Base-by-base conservation (phyloP, 768 basidiomycete species). In the Leccinum rimulosum region DNA sequence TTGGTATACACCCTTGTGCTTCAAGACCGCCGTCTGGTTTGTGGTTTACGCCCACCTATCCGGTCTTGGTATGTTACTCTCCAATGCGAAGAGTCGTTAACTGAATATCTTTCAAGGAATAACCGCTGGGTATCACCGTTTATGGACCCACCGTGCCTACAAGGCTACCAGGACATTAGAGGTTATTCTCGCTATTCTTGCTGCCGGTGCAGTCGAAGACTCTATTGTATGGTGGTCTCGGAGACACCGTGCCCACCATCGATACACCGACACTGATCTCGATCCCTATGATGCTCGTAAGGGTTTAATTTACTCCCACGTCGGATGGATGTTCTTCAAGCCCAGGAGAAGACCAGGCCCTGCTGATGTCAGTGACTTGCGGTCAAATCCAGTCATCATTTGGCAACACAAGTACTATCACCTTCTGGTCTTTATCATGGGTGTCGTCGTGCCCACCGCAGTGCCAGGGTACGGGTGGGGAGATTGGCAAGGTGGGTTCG, bases 161-260 rank as follows among this genome's bases (percentile, higher is more conserved):
- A 96, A 95, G 69, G 95, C 95, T 40, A 85, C 88, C 4, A 81
- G 82, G 59, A 87, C 90, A 28, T 79, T 96, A 10, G 87, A 96
- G 73, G 95, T 92, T 72, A 75, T 84, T 69, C 84, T 96, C 50
- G 91, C 93, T 33, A 68, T 89, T 45, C 85, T 87, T 11, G 95
- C 94, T 57, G 86, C 92, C 0, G 95, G 95, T 47, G 93, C 93
- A 9, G 88, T 94, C 55, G 85, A 98, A 70, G 94, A 94, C 7
- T 95, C 94, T 25, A 95, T 98, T 79, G 91, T 91, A 70, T 97
- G 95, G 95, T 98, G 95, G 95, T 88, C 87, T 33, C 84, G 94
- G 54, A 93, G 93, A 50, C 95, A 98, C 79, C 89, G 95, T 58
- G 94, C 95, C 3, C 93, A 95, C 74, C 94, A 95, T 70, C 84